Conservation (phyloP, 139 green algal species). For the Ettlia oleoabundans region DNA sequence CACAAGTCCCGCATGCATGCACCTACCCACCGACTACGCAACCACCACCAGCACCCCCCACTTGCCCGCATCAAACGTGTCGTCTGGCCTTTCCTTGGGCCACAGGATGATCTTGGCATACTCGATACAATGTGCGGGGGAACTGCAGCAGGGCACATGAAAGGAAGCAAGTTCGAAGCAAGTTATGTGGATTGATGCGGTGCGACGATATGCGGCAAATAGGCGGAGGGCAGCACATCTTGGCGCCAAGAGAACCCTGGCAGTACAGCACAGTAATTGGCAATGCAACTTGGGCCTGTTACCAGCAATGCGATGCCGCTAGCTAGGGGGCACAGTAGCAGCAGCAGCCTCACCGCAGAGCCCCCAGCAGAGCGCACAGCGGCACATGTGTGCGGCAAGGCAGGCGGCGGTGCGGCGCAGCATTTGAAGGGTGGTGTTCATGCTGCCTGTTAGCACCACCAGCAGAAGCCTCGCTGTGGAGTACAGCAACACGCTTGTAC, state of each 20-base stretch:
- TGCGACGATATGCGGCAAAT: background rate
- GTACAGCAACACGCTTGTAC: too few species aligned
- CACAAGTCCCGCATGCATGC: background rate
- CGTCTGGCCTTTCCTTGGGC: conserved; percentile 73
- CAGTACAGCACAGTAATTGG: background rate
- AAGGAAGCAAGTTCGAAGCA: background rate
- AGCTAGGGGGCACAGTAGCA: background rate
- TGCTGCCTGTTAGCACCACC: too few species aligned
- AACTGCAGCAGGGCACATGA: conserved; percentile 57
- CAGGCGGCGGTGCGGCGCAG: background rate
- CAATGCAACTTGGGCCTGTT: background rate
- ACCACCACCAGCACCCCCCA: too few species aligned
- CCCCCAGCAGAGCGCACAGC: too few species aligned
- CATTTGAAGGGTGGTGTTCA: too few species aligned
- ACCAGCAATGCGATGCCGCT: background rate
- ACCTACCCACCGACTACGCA: background rate
- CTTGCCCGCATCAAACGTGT: conserved; percentile 90
- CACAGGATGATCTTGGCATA: conserved; percentile 98
- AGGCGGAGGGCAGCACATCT: background rate
- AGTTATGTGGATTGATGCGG: background rate
- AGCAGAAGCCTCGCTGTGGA: too few species aligned
- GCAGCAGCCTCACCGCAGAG: background rate
- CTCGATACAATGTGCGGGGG: conserved; percentile 97
- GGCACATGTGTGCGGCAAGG: too few species aligned
- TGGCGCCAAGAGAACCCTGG: background rate